These are phyloP conservation scores for Fusarium nematophilum DNA, from an alignment of 2,329 filamentous ascomycete genomes.

Conservation along the genomic window DNA sequence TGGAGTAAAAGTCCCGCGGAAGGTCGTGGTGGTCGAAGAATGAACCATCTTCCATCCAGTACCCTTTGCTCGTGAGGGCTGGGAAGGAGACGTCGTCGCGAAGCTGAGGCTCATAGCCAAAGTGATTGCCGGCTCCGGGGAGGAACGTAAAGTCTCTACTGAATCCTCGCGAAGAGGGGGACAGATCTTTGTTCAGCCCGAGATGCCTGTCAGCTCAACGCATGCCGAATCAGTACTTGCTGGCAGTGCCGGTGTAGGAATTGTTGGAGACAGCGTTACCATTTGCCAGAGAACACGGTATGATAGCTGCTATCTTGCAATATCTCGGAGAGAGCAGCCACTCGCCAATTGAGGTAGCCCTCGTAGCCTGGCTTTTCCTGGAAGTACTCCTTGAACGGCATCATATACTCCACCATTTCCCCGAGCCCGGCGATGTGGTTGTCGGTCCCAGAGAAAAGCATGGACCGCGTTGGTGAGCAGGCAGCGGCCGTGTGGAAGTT, in stretches of 20 bases:
- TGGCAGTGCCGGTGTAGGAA: no score
- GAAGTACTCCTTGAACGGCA: background rate
- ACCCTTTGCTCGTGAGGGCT: no score
- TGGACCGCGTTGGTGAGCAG: constrained; percentile 67
- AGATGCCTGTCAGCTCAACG: no score
- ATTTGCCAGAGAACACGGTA: constrained; percentile 48
- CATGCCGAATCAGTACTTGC: no score
- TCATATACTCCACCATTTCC: constrained; percentile 58
- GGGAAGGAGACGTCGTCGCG: constrained; percentile 39
- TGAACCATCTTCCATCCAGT: constrained; percentile 55
- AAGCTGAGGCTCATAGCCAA: constrained; percentile 61
- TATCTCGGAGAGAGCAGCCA: constrained; percentile 43
- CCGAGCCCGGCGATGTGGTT: constrained; percentile 66
- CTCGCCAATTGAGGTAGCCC: constrained; percentile 46
- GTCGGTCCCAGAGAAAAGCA: constrained; percentile 70
- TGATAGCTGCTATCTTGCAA: constrained; percentile 46
- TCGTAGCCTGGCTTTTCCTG: constrained; percentile 40
- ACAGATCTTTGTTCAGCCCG: constrained; percentile 45
- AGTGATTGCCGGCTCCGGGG: constrained; percentile 61
- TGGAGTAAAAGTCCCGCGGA: constrained; percentile 64
- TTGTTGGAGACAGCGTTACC: constrained; percentile 50
- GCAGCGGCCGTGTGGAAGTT: constrained; percentile 69
- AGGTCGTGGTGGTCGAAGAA: constrained; percentile 54
- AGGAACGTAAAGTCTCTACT: constrained; percentile 54
- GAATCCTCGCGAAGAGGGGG: constrained; percentile 51